Conservation (phyloP, 78 protist species). For the Mantamonas sphyraenae region DNA sequence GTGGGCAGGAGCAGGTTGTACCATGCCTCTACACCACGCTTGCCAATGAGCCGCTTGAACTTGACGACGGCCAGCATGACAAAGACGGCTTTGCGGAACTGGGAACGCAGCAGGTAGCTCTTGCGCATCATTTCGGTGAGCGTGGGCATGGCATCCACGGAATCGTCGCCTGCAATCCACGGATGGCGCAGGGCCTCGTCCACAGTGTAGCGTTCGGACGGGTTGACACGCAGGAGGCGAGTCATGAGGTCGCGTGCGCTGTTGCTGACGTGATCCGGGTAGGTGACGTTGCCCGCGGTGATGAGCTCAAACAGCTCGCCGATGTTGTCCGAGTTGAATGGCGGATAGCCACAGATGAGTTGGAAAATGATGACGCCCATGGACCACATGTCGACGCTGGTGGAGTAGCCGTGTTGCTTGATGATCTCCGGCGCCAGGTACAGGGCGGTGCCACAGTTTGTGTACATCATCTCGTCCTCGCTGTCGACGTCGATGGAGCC, state of each 20-base stretch:
- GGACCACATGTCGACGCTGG: constrained; percentile 29
- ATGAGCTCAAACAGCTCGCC: constrained; percentile 28
- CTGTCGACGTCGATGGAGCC: background rate
- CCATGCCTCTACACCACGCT: too few relatives aligned
- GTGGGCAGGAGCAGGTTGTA: too few relatives aligned
- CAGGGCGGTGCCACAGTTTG: constrained; percentile 36
- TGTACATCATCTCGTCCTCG: constrained; percentile 6
- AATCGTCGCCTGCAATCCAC: too few relatives aligned
- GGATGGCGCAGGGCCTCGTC: background rate
- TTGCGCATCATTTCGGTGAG: too few relatives aligned
- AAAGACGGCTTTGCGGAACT: too few relatives aligned
- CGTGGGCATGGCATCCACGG: too few relatives aligned
- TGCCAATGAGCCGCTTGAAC: too few relatives aligned
- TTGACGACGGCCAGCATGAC: too few relatives aligned
- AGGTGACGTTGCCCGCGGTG: constrained; percentile 23
- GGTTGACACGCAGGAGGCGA: background rate
- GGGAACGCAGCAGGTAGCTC: too few relatives aligned
- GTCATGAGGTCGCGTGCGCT: background rate
- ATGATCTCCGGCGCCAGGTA: constrained; percentile 58
- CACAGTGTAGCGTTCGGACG: background rate
- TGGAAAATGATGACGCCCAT: constrained; percentile 40
- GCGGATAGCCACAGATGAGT: constrained; percentile 41
- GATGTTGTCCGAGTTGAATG: constrained; percentile 25
- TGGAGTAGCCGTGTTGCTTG: constrained; percentile 2
- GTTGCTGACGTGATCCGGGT: constrained; percentile 25